Conservation (phyloP, 768 basidiomycete species). For the Mycena maculata region DNA sequence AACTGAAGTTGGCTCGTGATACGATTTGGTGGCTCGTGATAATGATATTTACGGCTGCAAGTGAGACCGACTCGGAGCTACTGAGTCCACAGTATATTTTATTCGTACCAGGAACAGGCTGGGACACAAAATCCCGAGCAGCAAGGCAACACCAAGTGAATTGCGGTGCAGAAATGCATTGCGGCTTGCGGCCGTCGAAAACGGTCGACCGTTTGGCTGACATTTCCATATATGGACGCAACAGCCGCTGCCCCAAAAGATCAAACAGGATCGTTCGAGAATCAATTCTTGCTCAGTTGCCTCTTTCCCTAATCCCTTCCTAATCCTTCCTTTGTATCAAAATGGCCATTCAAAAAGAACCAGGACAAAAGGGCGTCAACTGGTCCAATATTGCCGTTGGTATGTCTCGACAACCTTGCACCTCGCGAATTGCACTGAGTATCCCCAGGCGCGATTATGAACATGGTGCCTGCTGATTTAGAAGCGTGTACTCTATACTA, state of each 20-base stretch:
- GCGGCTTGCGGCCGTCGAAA: too few species aligned
- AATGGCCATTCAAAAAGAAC: slow-evolving; percentile 88
- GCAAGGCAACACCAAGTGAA: too few species aligned
- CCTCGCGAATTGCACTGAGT: slow-evolving; percentile 29
- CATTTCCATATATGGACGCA: too few species aligned
- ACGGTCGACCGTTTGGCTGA: too few species aligned
- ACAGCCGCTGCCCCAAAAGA: slow-evolving; percentile 10
- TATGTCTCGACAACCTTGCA: slow-evolving; percentile 52
- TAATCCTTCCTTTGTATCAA: slow-evolving; percentile 23
- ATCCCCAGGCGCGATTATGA: slow-evolving; percentile 91
- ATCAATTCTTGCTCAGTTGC: slow-evolving; percentile 35
- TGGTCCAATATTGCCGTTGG: slow-evolving; percentile 97
- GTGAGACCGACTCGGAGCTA: too few species aligned
- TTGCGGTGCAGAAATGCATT: too few species aligned
- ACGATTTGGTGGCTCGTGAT: not conserved
- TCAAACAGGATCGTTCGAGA: slow-evolving; percentile 14
- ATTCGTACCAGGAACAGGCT: too few species aligned
- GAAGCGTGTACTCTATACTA: slow-evolving; percentile 22
- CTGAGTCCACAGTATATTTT: too few species aligned
- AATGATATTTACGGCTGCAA: not conserved
- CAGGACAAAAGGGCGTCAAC: slow-evolving; percentile 90
- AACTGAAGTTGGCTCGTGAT: slow-evolving; percentile 23
- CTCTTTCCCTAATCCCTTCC: slow-evolving; percentile 35
- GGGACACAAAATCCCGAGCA: too few species aligned
- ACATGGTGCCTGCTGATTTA: slow-evolving; percentile 76